These are phyloP conservation scores for Paraleonurus japonicus DNA, from an alignment of 257 asterid genomes.

Conservation along the genomic window DNA sequence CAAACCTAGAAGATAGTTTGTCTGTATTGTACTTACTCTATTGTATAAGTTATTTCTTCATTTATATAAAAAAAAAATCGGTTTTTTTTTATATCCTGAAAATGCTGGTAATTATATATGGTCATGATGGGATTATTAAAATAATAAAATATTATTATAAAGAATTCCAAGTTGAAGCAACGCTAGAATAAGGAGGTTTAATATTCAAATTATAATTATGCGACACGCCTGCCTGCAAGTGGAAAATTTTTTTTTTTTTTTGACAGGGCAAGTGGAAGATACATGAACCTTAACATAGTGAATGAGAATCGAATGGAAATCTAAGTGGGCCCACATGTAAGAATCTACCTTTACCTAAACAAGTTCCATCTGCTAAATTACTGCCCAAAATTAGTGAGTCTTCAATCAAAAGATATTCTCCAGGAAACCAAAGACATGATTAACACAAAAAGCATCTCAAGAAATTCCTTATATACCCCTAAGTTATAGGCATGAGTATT, in stretches of 20 bases:
- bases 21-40: no score
- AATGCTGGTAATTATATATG: no score
- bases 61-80: no score
- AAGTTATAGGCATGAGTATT: background rate
- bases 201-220: conserved; percentile 18
- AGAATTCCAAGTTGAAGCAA: background rate
- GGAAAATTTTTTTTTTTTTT: no score
- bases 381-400: conserved; percentile 15
- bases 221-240: no score
- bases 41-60: no score
- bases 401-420: conserved; percentile 8
- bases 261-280: conserved; percentile 32
- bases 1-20: no score
- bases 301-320: conserved; percentile 17
- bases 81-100: no score
- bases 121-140: background rate
- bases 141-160: background rate
- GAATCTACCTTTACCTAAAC: conserved; percentile 3
- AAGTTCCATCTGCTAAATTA: conserved; percentile 11
- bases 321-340: conserved; percentile 32
- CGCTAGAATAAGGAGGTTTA: background rate
- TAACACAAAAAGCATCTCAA: background rate
- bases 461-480: background rate
- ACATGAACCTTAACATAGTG: conserved; percentile 38
- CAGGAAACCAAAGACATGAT: conserved; percentile 5